Evolutionary conservation across 2,329 filamentous ascomycete genomes (phyloP).

Genomic region (Didymella glomerata): DNA sequence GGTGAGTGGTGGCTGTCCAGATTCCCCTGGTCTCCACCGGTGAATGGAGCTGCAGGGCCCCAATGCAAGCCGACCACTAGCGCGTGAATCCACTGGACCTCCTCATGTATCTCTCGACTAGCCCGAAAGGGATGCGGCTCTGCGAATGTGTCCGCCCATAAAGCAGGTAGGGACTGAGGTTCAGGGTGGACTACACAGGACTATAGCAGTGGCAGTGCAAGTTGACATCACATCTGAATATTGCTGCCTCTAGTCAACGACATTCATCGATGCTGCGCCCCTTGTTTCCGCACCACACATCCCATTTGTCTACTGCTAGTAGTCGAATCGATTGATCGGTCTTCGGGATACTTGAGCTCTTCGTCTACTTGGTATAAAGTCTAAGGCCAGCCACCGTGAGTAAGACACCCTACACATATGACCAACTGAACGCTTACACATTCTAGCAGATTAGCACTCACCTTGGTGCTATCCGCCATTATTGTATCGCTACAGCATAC

Average conservation of each 20-base stretch:
- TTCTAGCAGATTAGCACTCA: not conserved
- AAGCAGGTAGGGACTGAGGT: slow-evolving; percentile 38
- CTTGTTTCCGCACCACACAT: slow-evolving; percentile 28
- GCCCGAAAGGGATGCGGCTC: slow-evolving; percentile 43
- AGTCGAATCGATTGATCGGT: slow-evolving; percentile 15
- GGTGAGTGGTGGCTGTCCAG: slow-evolving; percentile 42
- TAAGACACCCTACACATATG: slow-evolving; percentile 2
- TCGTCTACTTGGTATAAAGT: slow-evolving; percentile 4
- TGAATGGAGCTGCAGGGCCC: slow-evolving; percentile 32
- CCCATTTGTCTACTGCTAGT: slow-evolving; percentile 19
- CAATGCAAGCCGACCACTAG: slow-evolving; percentile 17
- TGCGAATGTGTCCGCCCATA: slow-evolving; percentile 42
- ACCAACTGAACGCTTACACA: slow-evolving; percentile 1
- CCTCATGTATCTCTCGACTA: slow-evolving; percentile 25
- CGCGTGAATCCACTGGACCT: not conserved
- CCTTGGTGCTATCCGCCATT: not conserved
- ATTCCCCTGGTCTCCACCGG: slow-evolving; percentile 40
- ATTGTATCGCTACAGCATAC: slow-evolving; percentile 2
- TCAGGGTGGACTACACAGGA: slow-evolving; percentile 32
- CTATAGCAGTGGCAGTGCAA: slow-evolving; percentile 43
- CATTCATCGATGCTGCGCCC: slow-evolving; percentile 39
- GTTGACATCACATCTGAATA: slow-evolving; percentile 26
- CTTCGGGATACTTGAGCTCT: slow-evolving; percentile 6
- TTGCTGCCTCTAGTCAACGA: slow-evolving; percentile 35
- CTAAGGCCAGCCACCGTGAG: not conserved